These are phyloP conservation scores for Fusarium miscanthi DNA, from an alignment of 2,329 filamentous ascomycete genomes.

Conservation along the genomic window DNA sequence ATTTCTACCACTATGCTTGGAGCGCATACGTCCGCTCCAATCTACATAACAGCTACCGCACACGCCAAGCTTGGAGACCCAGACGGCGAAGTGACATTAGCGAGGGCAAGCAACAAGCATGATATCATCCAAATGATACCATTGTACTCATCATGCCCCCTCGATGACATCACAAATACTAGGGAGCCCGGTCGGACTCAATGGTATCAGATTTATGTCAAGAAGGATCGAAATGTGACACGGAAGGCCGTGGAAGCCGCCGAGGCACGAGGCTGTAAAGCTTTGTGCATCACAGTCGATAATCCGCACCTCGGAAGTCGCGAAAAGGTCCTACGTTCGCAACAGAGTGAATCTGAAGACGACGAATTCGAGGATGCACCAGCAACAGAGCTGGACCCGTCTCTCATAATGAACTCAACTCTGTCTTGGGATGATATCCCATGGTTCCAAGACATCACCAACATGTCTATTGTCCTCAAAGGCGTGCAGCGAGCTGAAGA, in stretches of 20 bases:
- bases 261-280: constrained; percentile 10
- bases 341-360: not conserved
- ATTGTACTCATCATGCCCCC: constrained; percentile 11
- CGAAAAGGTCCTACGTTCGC: constrained; percentile 10
- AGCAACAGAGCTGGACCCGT: constrained; percentile 26
- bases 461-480: constrained; percentile 94
- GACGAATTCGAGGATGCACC: constrained; percentile 17
- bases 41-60: constrained; percentile 24
- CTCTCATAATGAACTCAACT: constrained; percentile 67
- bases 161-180: not conserved
- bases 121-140: constrained; percentile 27
- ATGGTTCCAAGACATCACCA: constrained; percentile 89
- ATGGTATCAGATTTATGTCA: constrained; percentile 29
- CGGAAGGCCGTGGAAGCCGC: constrained; percentile 16
- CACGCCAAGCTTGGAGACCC: constrained; percentile 22
- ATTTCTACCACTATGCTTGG: constrained; percentile 16
- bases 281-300: constrained; percentile 26
- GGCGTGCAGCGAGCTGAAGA: constrained; percentile 96
- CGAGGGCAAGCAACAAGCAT: constrained; percentile 15
- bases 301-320: constrained; percentile 25
- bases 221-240: constrained; percentile 9
- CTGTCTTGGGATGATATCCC: constrained; percentile 92
- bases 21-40: not conserved
- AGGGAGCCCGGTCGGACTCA: not conserved
- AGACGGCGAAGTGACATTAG: constrained; percentile 10